Percentiles rank a stretch among this genome's conserved stretches.
Evolutionary conservation across 495 filamentous ascomycete genomes (phyloP).

Genomic region (Penicillium atrosanguineum): DNA sequence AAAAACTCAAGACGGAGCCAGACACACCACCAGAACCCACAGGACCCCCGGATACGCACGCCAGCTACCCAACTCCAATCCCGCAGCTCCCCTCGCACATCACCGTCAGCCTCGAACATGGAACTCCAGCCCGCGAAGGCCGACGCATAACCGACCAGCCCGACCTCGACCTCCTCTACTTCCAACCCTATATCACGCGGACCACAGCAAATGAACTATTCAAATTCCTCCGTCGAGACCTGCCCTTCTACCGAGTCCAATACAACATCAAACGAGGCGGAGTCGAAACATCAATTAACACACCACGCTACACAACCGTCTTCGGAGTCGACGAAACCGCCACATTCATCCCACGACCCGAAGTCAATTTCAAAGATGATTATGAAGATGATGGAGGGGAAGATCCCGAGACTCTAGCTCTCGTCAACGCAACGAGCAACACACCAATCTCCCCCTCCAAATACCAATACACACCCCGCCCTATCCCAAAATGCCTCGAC

Average conservation of each 20-base stretch:
- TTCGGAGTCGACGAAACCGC: constrained; percentile 67
- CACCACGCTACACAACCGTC: constrained; percentile 68
- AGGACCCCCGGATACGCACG: constrained; percentile 34
- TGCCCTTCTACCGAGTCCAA: constrained; percentile 71
- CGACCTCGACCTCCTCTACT: constrained; percentile 66
- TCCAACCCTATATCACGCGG: constrained; percentile 60
- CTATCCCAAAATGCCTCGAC: constrained; percentile 65
- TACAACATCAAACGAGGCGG: constrained; percentile 63
- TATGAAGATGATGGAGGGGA: background rate
- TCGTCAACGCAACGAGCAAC: constrained; percentile 32
- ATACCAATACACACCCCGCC: constrained; percentile 60
- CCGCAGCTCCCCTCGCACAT: constrained; percentile 50
- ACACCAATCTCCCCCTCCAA: constrained; percentile 37
- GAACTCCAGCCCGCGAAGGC: constrained; percentile 15
- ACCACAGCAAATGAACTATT: constrained; percentile 56
- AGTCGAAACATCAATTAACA: constrained; percentile 57
- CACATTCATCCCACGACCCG: constrained; percentile 19
- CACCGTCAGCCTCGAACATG: constrained; percentile 29
- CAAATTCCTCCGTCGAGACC: constrained; percentile 56
- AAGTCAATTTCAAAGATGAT: background rate
- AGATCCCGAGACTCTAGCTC: constrained; percentile 19
- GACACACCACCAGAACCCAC: constrained; percentile 1
- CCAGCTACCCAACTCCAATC: constrained; percentile 63
- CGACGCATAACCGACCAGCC: constrained; percentile 55
- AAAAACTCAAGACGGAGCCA: constrained; percentile 18